Base-by-base conservation (phyloP, 345 rosid species). In the Eucalyptus dawsonii region DNA sequence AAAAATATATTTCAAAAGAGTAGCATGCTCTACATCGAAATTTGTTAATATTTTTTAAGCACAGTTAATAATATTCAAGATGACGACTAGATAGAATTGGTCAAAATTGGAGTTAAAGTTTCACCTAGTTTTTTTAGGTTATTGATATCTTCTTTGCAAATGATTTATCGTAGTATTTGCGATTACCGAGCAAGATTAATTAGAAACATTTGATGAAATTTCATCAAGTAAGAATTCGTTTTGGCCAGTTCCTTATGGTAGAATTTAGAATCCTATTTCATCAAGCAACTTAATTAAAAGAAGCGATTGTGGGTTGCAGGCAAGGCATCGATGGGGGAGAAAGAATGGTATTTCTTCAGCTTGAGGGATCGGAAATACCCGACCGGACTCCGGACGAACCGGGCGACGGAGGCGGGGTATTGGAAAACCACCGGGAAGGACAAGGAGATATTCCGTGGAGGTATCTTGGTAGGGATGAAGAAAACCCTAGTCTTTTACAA, bases 351-450 rank as follows among this genome's bases (percentile, higher is more conserved):
- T 86, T 97, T 97, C 94, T 97, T 97, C 91, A 96, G 92, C 90
- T 87, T 96, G 94, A 93, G 97, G 89, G 99, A 97, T 85, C 86
- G 99, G 54, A 97, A 97, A 91, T 97, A 97, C 91, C 99, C 99
- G 17, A 97, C 99, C 1, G 99, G 99, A 86, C 95, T 97, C 65
- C 95, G 99, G 90, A 97, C 99, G 44, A 97, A 97, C 90, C 92
- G 99, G 88, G 99, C 99, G 9, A 97, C 99, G 1, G 97, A 96
- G 90, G 97, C 98, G 8, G 99, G 99, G 51, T 97, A 97, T 60
- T 97, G 99, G 99, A 97, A 97, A 91, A 97, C 99, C 51, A 97
- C 99, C 1, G 98, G 99, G 21, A 97, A 97, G 91, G 99, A 97
- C 89, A 97, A 93, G 93, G 99, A 96, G 87, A 96, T 97, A 86